A percentile compares a stretch with the other conserved stretches of the same genome.
These are phyloP conservation scores for Botrytis fabae DNA, from an alignment of 2,329 filamentous ascomycete species.

Conservation along the genomic window DNA sequence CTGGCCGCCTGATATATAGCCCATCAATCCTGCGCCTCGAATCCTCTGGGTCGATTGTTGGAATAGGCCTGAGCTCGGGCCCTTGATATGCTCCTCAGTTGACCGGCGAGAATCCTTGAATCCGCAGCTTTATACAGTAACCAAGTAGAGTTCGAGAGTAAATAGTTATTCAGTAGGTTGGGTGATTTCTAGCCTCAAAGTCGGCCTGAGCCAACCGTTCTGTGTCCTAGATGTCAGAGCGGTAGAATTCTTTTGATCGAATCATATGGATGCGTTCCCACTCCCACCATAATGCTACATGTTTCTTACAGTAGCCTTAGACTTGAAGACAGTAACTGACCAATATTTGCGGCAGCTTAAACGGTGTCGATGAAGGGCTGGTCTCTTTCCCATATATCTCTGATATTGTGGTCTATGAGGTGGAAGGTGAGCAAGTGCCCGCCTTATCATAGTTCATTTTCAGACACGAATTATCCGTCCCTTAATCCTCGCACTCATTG, in stretches of 20 bases:
- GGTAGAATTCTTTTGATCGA: not conserved
- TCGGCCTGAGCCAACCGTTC: not conserved
- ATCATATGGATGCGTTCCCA: not conserved
- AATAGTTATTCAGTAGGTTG: not conserved
- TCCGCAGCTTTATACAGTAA: not conserved
- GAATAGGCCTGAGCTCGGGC: not conserved
- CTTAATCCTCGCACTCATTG: not conserved
- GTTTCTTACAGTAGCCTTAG: not conserved
- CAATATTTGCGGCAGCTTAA: not conserved
- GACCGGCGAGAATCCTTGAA: not conserved
- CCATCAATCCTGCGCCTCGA: not conserved
- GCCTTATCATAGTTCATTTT: not conserved
- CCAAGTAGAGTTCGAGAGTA: not conserved
- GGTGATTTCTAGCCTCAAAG: not conserved
- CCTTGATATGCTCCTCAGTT: not conserved
- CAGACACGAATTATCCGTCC: not conserved
- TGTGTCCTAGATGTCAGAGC: not conserved
- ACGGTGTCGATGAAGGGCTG: not conserved
- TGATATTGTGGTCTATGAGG: not conserved
- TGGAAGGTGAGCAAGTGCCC: not conserved
- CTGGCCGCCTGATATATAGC: not conserved
- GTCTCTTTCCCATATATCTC: not conserved
- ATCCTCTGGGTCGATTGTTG: not conserved
- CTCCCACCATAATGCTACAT: not conserved
- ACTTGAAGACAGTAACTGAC: not conserved